A percentile compares a stretch with the other conserved stretches of the same genome.
Evolutionary conservation across 768 basidiomycete species (phyloP).

Genomic region (Leucocoprinus birnbaumii): DNA sequence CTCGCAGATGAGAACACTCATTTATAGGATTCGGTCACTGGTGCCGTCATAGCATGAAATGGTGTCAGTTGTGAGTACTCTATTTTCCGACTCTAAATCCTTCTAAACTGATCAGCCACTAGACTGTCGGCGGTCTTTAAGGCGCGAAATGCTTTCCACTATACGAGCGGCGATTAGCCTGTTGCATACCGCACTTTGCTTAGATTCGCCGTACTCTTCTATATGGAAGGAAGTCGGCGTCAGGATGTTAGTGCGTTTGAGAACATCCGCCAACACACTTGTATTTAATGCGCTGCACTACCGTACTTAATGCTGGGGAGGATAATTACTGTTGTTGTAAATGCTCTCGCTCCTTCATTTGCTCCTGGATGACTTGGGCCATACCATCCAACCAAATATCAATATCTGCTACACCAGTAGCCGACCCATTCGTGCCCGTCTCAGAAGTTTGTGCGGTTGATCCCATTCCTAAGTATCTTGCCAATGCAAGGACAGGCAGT

Average conservation of each 20-base stretch:
- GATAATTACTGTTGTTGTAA: conserved; percentile 1
- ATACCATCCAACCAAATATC: conserved; percentile 85
- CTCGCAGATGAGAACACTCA: neutral
- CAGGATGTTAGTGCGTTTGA: neutral
- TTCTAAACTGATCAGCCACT: too few species aligned
- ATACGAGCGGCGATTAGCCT: neutral
- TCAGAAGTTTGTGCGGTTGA: conserved; percentile 11
- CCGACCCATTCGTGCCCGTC: neutral
- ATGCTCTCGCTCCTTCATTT: conserved; percentile 45
- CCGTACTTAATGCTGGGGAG: neutral
- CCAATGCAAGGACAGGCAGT: conserved; percentile 91
- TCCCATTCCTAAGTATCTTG: conserved; percentile 69
- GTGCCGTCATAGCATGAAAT: neutral
- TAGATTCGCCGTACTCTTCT: too few species aligned
- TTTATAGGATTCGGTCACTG: neutral
- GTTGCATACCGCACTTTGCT: too few species aligned
- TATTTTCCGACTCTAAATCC: too few species aligned
- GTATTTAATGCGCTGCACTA: neutral
- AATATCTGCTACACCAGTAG: conserved; percentile 36
- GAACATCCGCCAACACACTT: neutral
- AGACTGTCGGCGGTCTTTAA: too few species aligned
- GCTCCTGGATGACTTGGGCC: conserved; percentile 67
- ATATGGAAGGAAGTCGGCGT: too few species aligned
- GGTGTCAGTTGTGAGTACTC: neutral
- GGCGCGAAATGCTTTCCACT: neutral